Evolutionary conservation across 129 eudicot species (phyloP).

Genomic region (Mikania micrantha): DNA sequence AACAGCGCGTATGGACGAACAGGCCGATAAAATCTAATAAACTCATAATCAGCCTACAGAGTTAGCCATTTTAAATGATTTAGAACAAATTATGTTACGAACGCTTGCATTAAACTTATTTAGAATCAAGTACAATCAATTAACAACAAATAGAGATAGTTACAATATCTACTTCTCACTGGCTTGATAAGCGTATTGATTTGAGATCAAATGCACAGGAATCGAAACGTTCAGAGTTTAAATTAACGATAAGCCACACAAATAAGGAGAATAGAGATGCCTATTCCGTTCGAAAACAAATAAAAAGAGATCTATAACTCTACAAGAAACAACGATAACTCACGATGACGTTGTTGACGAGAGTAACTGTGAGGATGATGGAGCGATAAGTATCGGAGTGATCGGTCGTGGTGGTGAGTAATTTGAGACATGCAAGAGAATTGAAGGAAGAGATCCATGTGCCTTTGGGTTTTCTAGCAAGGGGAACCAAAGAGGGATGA

Average conservation of each 20-base stretch:
- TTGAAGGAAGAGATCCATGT: constrained; percentile 46
- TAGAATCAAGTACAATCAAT: not conserved
- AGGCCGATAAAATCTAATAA: not conserved
- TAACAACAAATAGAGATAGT: not conserved
- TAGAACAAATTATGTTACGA: too few relatives aligned
- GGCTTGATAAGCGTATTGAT: too few relatives aligned
- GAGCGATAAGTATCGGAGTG: constrained; percentile 11
- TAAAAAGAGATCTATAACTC: not conserved
- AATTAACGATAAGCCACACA: not conserved
- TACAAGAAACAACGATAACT: not conserved
- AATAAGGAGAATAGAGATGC: not conserved
- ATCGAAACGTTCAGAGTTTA: not conserved
- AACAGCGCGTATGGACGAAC: not conserved
- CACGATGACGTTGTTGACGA: constrained; percentile 40
- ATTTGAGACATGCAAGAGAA: constrained; percentile 28
- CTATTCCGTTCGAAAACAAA: not conserved
- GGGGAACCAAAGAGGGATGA: constrained; percentile 32
- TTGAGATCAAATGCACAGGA: not conserved
- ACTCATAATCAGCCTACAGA: not conserved
- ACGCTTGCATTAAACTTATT: not conserved
- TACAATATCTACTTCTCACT: not conserved
- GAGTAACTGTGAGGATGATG: constrained; percentile 38
- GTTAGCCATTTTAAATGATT: not conserved
- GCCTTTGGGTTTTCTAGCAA: constrained; percentile 6
- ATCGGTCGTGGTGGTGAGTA: constrained; percentile 9